Conservation (phyloP, 306 rosid species). For the Rosa chinensis region DNA sequence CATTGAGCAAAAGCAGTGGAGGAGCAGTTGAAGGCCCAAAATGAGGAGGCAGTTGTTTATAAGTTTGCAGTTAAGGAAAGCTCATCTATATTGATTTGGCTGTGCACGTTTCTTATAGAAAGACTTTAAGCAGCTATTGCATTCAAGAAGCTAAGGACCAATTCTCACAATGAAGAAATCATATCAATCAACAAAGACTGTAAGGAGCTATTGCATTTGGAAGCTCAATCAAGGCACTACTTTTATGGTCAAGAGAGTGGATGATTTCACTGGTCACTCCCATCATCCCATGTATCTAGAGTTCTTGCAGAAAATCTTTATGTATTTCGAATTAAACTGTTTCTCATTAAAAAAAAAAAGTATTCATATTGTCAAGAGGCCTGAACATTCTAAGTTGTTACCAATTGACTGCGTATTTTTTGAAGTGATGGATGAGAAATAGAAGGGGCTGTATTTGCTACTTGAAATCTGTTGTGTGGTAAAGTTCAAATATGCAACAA, state of each 20-base stretch:
- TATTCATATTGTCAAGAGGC: too few species aligned
- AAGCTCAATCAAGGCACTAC: too few species aligned
- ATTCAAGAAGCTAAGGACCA: background rate
- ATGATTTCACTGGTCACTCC: background rate
- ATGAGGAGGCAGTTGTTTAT: too few species aligned
- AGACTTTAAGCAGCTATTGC: background rate
- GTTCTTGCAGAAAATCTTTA: too few species aligned
- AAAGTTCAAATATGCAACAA: background rate
- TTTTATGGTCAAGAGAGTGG: background rate
- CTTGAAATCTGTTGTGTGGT: background rate
- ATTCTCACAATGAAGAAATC: background rate
- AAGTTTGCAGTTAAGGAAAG: background rate
- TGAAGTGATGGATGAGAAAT: background rate
- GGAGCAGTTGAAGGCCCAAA: too few species aligned
- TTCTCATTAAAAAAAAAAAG: too few species aligned
- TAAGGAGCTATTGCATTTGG: too few species aligned
- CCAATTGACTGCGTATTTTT: background rate
- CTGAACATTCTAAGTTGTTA: too few species aligned
- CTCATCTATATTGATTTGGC: background rate
- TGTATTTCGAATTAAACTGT: too few species aligned
- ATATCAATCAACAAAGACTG: background rate
- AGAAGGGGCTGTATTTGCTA: background rate
- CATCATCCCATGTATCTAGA: too few species aligned
- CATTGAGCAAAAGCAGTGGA: too few species aligned
- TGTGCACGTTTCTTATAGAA: background rate